Percentiles rank a stretch among this genome's conserved stretches.
Evolutionary conservation across 192 early-diverging fungal species (phyloP).

Genomic region (Entomortierella parvispora): DNA sequence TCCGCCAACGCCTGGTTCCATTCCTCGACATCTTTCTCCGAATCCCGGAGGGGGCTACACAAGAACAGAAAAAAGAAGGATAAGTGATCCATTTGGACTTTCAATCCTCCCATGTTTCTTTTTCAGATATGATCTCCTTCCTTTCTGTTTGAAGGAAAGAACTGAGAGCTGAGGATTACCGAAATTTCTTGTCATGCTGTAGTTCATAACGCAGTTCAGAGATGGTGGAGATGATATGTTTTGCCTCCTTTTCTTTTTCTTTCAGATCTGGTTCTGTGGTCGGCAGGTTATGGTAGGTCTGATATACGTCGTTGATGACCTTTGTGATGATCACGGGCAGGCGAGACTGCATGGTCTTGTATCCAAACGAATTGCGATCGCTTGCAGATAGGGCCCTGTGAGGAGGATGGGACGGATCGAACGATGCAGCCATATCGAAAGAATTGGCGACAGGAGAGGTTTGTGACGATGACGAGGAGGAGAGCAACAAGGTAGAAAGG

Average conservation of each 20-base stretch:
- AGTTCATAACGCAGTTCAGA: slow-evolving; percentile 80
- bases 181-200: slow-evolving; percentile 66
- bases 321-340: slow-evolving; percentile 88
- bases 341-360: slow-evolving; percentile 75
- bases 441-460: too few species aligned
- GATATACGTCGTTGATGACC: slow-evolving; percentile 77
- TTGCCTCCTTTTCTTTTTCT: slow-evolving; percentile 69
- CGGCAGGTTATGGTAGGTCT: slow-evolving; percentile 54
- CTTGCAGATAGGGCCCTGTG: slow-evolving; percentile 68
- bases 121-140: not conserved
- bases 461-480: too few species aligned
- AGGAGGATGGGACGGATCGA: slow-evolving; percentile 59
- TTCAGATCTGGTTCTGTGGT: slow-evolving; percentile 22
- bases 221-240: slow-evolving; percentile 71
- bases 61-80: not conserved
- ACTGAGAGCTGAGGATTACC: slow-evolving; percentile 34
- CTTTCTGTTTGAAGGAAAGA: not conserved
- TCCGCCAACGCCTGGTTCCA: slow-evolving; percentile 74
- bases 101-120: not conserved
- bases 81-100: not conserved
- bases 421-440: not conserved
- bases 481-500: too few species aligned
- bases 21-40: slow-evolving; percentile 61
- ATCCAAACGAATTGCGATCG: slow-evolving; percentile 79
- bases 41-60: slow-evolving; percentile 61